Evolutionary conservation across 257 asterid genomes (phyloP).

Genomic region (Cinchona pubescens): DNA sequence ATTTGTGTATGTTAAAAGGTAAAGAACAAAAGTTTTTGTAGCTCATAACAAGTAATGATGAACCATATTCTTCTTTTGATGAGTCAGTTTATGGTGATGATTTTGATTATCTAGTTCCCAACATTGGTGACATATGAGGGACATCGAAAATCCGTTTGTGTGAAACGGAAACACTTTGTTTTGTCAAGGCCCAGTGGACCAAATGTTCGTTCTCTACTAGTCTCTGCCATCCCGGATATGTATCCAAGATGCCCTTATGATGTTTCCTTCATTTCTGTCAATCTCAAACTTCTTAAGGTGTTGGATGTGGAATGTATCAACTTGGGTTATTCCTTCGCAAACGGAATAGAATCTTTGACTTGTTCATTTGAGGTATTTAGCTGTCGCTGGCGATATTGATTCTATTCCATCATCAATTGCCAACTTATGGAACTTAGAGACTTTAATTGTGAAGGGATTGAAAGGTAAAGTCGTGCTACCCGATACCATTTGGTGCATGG

Average conservation of each 20-base stretch:
- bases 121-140: too few species aligned
- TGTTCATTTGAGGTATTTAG: constrained; percentile 10
- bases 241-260: neutral
- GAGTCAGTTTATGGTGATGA: neutral
- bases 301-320: neutral
- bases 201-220: neutral
- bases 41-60: neutral
- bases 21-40: neutral
- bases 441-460: constrained; percentile 3
- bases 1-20: constrained; percentile 3
- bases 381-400: neutral
- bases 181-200: neutral
- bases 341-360: neutral
- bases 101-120: too few species aligned
- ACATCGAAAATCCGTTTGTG: too few species aligned
- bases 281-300: constrained; percentile 12
- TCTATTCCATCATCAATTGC: neutral
- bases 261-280: neutral
- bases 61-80: neutral
- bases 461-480: neutral
- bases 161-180: too few species aligned
- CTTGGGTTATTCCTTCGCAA: neutral
- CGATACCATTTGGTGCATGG: constrained; percentile 1
- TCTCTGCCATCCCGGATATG: neutral
- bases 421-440: constrained; percentile 18